Evolutionary conservation across 352 stramenopile species (phyloP), one percentile per base, ranked within the genome.

Genomic region (Phytophthora multivora): DNA sequence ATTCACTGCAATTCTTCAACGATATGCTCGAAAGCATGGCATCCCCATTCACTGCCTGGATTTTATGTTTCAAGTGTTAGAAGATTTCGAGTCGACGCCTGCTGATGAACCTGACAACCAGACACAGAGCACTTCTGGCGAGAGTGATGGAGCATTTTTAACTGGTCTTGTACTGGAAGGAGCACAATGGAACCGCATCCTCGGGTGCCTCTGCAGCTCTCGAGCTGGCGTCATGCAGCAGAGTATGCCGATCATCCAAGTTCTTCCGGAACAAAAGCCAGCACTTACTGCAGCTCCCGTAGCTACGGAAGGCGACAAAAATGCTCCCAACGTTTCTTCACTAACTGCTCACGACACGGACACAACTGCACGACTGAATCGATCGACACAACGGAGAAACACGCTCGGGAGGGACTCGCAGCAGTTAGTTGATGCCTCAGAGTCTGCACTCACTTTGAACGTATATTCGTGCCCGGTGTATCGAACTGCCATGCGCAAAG

Each of bases 381-480:
- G 52, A 15, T 13, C 33, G 33, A 39, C 59, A 25, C 42, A 59
- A 40, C 40, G 23, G 19, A 41, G 48, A 48, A 39, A 51, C 33
- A 59, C 38, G 0, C 23, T 40, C 16, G 2, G 25, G 6, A 59
- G 3, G 12, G 42, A 35, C 21, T 51, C 49, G 0, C 19, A 50
- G 9, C 13, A 31, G 23, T 21, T 38, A 10, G n/a, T 30, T 30
- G 36, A 13, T 16, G 35, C 25, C 18, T 19, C 23, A 9, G 46
- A 64, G 38, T 19, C 7, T 5, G 8, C 15, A 18, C 19, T 40
- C 16, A 1, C 16, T 0, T n/a, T 54, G 28, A 46, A 51, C 15
- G 71, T 70, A 48, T 98, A 98, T 68, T 69, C 73, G n/a, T 98
- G 93, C 36, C 94, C 93, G 5, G 75, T 97, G 15, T 98, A 98